Evolutionary conservation across 2,329 filamentous ascomycete species (phyloP), one percentile per base, ranked within the genome.

Genomic region (Colletotrichum agaves): DNA sequence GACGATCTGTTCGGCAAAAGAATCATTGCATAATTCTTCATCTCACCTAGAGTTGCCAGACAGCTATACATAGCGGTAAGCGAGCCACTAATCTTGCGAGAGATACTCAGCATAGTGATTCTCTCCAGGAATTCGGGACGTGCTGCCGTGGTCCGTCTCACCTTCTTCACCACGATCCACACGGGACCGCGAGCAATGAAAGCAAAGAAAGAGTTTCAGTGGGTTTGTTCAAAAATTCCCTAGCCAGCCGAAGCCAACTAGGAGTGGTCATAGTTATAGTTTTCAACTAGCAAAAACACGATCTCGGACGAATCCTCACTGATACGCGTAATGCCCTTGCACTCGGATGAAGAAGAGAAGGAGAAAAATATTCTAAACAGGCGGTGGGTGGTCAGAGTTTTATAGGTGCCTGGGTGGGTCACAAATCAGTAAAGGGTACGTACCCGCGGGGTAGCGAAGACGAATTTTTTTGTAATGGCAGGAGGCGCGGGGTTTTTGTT

Each of bases 211-310:
- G 39, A 13, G 13, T 23, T 50, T 49, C 27, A 35, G 47, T 74
- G 71, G 72, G 76, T 52, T 44, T 53, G 35, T 87, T 82, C 90
- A 93, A 93, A 93, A 90, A 93, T 93, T 93, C 91, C 90, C 85
- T 86, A 83, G 82, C 87, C 87, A 86, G 84, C 86, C 83, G 84
- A 85, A 87, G 86, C 90, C 88, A 87, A 86, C 75, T 82, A 85
- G 84, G 84, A 94, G 91, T 85, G 85, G 91, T 93, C 91, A 91
- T 87, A 60, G 85, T 35, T 85, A 84, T 92, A 92, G 90, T 92
- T 92, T 92, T 92, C 90, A 93, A 92, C 90, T 92, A 93, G 91
- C 91, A 93, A 93, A 92, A 93, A 93, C 86, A 87, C 87, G 87
- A 88, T 88, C 90, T 93, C 91, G 88, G 91, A 93, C 89, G 87